Percentiles rank a stretch among this genome's conserved stretches.
These are phyloP conservation scores for Carex arenaria DNA, from an alignment of 202 grass and related monocot genomes.

Conservation along the genomic window DNA sequence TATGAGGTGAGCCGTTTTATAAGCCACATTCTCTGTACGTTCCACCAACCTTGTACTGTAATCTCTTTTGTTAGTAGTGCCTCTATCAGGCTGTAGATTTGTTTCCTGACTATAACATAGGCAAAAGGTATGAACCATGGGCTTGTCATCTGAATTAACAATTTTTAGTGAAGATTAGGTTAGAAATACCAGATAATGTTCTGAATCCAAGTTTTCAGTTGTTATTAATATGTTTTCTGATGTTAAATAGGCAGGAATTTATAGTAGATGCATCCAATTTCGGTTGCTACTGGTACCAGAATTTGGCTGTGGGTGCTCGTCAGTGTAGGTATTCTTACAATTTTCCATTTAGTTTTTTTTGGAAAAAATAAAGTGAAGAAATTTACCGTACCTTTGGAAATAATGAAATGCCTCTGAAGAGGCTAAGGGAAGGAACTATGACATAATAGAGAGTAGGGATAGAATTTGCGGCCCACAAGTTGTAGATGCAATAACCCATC, in stretches of 20 bases:
- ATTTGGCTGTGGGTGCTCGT: neutral
- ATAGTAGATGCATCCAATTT: conserved; percentile 6
- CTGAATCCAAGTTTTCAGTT: conserved; percentile 16
- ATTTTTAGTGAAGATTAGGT: neutral
- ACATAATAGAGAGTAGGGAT: conserved; percentile 69
- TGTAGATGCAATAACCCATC: conserved; percentile 60
- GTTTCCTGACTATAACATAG: conserved; percentile 36
- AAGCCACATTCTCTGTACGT: conserved; percentile 72
- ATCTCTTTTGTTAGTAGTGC: conserved; percentile 34
- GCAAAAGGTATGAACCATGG: conserved; percentile 56
- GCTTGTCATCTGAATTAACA: conserved; percentile 40
- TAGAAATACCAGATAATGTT: neutral
- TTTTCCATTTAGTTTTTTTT: neutral
- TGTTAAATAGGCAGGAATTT: neutral
- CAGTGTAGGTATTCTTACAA: neutral
- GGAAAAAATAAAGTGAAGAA: conserved; percentile 17
- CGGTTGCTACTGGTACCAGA: neutral
- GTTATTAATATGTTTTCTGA: neutral
- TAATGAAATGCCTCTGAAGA: conserved; percentile 63
- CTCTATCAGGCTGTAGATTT: conserved; percentile 47
- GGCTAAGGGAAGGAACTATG: conserved; percentile 55
- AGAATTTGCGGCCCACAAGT: conserved; percentile 62
- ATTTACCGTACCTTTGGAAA: conserved; percentile 50
- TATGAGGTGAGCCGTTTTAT: conserved; percentile 57
- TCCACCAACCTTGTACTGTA: conserved; percentile 59